These are phyloP conservation scores for Rhizopus arrhizus DNA, from an alignment of 371 early-diverging fungal genomes.

Conservation along the genomic window DNA sequence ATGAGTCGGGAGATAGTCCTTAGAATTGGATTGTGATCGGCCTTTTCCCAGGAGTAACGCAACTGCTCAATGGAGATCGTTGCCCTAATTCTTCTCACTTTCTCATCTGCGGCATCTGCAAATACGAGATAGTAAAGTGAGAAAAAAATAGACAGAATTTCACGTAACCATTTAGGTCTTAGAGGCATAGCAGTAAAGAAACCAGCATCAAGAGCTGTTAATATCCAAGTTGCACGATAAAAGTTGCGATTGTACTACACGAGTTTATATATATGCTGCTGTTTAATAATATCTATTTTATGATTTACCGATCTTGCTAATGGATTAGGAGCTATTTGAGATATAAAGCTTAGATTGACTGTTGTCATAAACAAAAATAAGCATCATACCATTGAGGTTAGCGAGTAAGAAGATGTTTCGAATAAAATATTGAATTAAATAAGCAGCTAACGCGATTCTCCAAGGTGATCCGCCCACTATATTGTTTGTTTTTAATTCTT, in stretches of 20 bases:
- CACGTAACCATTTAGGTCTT: constrained; percentile 72
- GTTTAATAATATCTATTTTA: background rate
- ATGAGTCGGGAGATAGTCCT: constrained; percentile 46
- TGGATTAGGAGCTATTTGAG: constrained; percentile 69
- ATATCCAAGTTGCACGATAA: constrained; percentile 90
- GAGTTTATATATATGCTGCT: background rate
- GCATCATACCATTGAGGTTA: constrained; percentile 58
- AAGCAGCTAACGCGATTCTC: constrained; percentile 76
- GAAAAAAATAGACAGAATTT: constrained; percentile 77
- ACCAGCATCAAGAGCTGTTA: constrained; percentile 93
- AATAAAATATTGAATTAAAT: constrained; percentile 64
- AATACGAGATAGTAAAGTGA: constrained; percentile 81
- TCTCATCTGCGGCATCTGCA: constrained; percentile 85
- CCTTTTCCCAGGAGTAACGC: constrained; percentile 92
- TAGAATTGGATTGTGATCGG: constrained; percentile 67
- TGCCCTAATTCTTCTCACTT: constrained; percentile 78
- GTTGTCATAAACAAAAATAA: background rate
- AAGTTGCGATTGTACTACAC: constrained; percentile 87
- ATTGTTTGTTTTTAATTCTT: constrained; percentile 10
- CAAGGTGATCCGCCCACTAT: constrained; percentile 68
- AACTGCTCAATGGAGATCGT: constrained; percentile 86
- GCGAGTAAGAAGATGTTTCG: constrained; percentile 59
- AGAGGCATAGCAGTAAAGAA: constrained; percentile 91
- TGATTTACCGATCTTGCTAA: constrained; percentile 57
- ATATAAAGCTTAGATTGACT: background rate